Conservation (phyloP, 2,329 filamentous ascomycete species). For the Beauveria sp. region DNA sequence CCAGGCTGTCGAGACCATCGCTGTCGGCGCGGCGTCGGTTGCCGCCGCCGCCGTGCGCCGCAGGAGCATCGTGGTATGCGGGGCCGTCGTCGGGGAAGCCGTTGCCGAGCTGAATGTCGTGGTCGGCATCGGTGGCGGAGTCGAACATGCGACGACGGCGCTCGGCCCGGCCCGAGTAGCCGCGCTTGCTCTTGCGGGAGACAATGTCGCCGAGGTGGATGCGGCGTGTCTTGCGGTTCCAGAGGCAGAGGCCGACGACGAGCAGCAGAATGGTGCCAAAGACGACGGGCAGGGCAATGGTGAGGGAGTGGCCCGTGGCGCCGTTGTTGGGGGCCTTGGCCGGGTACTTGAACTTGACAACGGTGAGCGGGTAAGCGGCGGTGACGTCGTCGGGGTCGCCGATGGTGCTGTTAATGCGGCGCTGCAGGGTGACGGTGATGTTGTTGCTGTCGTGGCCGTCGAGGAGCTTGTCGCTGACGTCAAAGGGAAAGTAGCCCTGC, state of each 20-base stretch:
- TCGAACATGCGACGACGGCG: slow-evolving; percentile 30
- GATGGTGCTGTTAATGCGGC: slow-evolving; percentile 24
- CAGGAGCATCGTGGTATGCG: slow-evolving; percentile 29
- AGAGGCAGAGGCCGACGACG: slow-evolving; percentile 49
- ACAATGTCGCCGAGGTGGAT: slow-evolving; percentile 47
- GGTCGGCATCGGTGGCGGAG: slow-evolving; percentile 25
- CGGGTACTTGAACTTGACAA: slow-evolving; percentile 27
- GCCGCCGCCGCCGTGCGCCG: background rate
- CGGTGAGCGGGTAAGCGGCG: slow-evolving; percentile 32
- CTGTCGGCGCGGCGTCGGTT: slow-evolving; percentile 30
- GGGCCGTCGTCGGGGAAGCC: slow-evolving; percentile 20
- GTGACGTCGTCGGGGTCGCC: slow-evolving; percentile 27
- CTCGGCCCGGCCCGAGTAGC: slow-evolving; percentile 36
- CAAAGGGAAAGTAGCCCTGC: slow-evolving; percentile 42
- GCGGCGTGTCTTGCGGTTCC: slow-evolving; percentile 42
- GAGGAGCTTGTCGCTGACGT: slow-evolving; percentile 32
- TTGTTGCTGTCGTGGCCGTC: slow-evolving; percentile 33
- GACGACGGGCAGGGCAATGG: slow-evolving; percentile 45
- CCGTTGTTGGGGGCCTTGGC: slow-evolving; percentile 25
- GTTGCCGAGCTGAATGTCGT: slow-evolving; percentile 35
- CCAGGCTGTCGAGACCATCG: slow-evolving; percentile 42
- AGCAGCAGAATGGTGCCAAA: slow-evolving; percentile 40
- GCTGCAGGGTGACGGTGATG: slow-evolving; percentile 40
- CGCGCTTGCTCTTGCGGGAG: slow-evolving; percentile 32
- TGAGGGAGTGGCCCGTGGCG: slow-evolving; percentile 35